Conservation (phyloP, 176 grass and related monocot species). For the Phragmites australis region DNA sequence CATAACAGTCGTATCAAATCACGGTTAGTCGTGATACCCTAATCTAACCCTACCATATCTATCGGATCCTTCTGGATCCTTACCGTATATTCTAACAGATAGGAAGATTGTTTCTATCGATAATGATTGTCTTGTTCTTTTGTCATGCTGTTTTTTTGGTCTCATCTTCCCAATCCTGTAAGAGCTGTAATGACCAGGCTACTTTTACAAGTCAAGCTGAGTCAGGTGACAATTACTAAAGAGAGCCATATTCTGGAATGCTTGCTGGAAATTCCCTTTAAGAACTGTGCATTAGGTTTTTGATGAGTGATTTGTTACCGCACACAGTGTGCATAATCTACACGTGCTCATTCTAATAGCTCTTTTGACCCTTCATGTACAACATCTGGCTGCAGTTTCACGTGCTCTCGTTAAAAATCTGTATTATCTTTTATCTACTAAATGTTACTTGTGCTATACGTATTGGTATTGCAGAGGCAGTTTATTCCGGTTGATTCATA, state of each 20-base stretch:
- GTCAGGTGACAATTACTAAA: background rate
- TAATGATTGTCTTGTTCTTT: slow-evolving; percentile 8
- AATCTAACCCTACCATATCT: no score
- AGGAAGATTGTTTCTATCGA: background rate
- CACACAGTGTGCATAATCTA: background rate
- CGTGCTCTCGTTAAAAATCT: slow-evolving; percentile 22
- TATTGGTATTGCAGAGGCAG: slow-evolving; percentile 73
- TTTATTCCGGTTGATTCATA: slow-evolving; percentile 93
- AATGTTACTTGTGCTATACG: slow-evolving; percentile 32
- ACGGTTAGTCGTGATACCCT: no score
- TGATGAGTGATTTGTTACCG: background rate
- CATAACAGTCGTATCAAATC: no score
- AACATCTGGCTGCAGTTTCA: slow-evolving; percentile 28
- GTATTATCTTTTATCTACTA: slow-evolving; percentile 3
- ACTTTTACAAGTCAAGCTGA: background rate
- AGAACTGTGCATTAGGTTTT: slow-evolving; percentile 7
- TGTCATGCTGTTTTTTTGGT: background rate
- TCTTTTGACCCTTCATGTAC: slow-evolving; percentile 24
- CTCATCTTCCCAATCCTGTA: no score
- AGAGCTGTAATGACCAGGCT: no score
- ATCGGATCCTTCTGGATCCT: no score
- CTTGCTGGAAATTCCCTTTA: background rate
- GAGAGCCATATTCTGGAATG: background rate
- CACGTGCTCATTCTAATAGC: slow-evolving; percentile 7
- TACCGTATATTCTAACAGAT: no score